Percentiles rank a stretch among this genome's conserved stretches.
These are phyloP conservation scores for Kokia cookei DNA, from an alignment of 441 rosid species.

Conservation along the genomic window DNA sequence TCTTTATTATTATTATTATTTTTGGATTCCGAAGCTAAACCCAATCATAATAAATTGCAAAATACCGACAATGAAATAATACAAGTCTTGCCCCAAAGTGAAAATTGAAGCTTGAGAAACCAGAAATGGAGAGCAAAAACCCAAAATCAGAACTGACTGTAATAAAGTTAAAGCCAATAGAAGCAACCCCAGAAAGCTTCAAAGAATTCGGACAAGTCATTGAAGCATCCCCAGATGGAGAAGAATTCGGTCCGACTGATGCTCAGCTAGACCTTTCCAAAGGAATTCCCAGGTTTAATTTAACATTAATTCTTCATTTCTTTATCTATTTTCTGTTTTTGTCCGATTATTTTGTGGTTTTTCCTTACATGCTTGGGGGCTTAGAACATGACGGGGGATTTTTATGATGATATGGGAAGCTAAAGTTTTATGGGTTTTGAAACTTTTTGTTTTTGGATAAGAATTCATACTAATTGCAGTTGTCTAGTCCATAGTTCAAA, in stretches of 20 bases:
- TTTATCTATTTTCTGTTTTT: background rate
- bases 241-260: slow-evolving; percentile 40
- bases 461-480: background rate
- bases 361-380: background rate
- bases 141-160: background rate
- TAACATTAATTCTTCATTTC: background rate
- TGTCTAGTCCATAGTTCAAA: background rate
- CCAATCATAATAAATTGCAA: too few species aligned
- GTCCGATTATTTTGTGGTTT: background rate
- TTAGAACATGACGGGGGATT: too few species aligned
- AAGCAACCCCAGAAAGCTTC: slow-evolving; percentile 43
- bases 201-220: slow-evolving; percentile 41
- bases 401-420: background rate
- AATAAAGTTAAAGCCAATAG: background rate
- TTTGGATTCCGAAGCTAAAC: background rate
- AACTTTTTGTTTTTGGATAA: background rate
- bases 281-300: slow-evolving; percentile 38
- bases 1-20: too few species aligned
- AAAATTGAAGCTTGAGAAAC: background rate
- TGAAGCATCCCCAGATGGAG: slow-evolving; percentile 38
- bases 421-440: background rate
- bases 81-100: background rate
- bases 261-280: slow-evolving; percentile 42
- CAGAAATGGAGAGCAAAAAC: background rate
- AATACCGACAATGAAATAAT: background rate